These are phyloP conservation scores for Clonostachys solani DNA, from an alignment of 2,329 filamentous ascomycete genomes.

Conservation along the genomic window DNA sequence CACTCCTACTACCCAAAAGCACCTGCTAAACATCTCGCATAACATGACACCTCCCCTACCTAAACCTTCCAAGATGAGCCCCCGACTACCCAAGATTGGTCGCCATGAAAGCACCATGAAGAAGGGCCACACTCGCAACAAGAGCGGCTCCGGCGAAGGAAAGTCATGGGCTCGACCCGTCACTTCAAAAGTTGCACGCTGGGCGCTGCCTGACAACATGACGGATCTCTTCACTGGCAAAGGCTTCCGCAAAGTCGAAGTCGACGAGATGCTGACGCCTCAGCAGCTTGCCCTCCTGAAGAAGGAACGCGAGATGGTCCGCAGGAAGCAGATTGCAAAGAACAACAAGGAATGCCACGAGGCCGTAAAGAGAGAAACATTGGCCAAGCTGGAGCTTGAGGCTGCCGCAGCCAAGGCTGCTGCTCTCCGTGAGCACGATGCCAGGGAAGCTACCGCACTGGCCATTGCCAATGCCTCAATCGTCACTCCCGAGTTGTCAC, in stretches of 20 bases:
- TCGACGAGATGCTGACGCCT: slow-evolving; percentile 55
- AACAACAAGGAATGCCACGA: neutral
- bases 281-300: slow-evolving; percentile 42
- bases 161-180: too few relatives aligned
- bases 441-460: neutral
- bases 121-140: too few relatives aligned
- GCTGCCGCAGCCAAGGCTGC: neutral
- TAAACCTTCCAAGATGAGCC: too few relatives aligned
- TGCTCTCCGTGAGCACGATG: neutral
- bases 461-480: neutral
- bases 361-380: neutral
- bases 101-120: too few relatives aligned
- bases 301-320: slow-evolving; percentile 21
- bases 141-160: too few relatives aligned
- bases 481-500: neutral
- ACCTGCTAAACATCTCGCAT: neutral
- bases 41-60: neutral
- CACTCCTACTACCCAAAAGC: neutral
- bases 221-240: slow-evolving; percentile 51
- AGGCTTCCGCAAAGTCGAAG: slow-evolving; percentile 50
- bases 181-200: slow-evolving; percentile 27
- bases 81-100: too few relatives aligned
- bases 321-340: neutral
- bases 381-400: neutral
- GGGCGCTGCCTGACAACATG: slow-evolving; percentile 52